Percentiles rank a stretch among this genome's conserved stretches.
phyloP scores from a whole-genome alignment of 2,329 filamentous ascomycete species.

The Monosporascus sp. region DNA sequence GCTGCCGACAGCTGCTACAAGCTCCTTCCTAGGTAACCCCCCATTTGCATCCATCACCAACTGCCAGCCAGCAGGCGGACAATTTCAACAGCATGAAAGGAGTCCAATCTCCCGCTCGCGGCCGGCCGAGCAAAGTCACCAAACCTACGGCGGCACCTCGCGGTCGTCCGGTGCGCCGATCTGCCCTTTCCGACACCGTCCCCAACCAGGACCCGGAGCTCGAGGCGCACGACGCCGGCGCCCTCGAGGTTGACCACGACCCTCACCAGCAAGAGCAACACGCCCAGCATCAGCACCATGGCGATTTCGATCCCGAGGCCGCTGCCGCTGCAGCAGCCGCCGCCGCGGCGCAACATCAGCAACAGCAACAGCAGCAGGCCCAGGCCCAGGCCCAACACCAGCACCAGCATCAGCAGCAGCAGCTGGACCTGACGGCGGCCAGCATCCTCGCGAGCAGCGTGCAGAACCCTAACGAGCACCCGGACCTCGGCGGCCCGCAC shows the following conservation, averaged over 20 bases:
- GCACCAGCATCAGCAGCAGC: conserved; percentile 24
- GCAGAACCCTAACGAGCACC: conserved; percentile 24
- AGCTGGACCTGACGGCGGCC: conserved; percentile 26
- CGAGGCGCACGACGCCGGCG: conserved; percentile 19
- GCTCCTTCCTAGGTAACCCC: conserved; percentile 10
- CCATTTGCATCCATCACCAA: conserved; percentile 24
- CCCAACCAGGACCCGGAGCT: conserved; percentile 28
- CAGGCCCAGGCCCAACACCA: conserved; percentile 2
- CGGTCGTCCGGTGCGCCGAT: conserved; percentile 23
- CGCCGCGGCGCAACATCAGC: conserved; percentile 24
- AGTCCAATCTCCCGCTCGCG: conserved; percentile 30
- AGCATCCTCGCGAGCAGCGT: conserved; percentile 26
- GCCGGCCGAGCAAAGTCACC: conserved; percentile 38
- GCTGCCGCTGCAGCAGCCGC: conserved; percentile 29
- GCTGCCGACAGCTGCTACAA: conserved; percentile 26
- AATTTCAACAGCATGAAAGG: conserved; percentile 27
- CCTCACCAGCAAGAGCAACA: conserved; percentile 17
- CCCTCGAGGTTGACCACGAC: conserved; percentile 14
- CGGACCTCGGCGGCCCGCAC: conserved; percentile 20
- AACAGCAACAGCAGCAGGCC: conserved; percentile 26
- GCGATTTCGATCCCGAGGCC: conserved; percentile 20
- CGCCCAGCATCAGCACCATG: conserved; percentile 16
- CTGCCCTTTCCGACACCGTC: conserved; percentile 22
- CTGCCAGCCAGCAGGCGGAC: conserved; percentile 28
- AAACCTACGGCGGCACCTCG: conserved; percentile 29